Evolutionary conservation across 495 filamentous ascomycete species (phyloP), one percentile per base, ranked within the genome.

Genomic region (Pyrenula massariospora): DNA sequence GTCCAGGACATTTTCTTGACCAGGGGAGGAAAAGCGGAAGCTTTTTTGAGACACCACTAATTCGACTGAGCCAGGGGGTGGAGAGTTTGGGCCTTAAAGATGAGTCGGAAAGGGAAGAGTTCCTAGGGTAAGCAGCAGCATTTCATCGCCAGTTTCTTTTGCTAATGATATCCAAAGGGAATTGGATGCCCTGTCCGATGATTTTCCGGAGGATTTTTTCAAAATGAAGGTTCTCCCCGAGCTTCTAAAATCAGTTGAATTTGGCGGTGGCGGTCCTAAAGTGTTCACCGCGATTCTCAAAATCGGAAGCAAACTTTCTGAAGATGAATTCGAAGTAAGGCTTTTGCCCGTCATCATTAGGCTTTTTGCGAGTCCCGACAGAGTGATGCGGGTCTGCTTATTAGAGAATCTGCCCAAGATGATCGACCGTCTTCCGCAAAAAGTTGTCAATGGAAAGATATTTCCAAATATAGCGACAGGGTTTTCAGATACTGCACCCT

Each of bases 181-280:
- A 67, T 79, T 98, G 2, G 89, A 95, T 61, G 77, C 86, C 52
- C 79, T 94, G 3, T 85, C 88, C 0, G 89, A 95, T 58, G 90
- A 96, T 66, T 96, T 97, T 60, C 93, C 93, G 0, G 93, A 96
- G 62, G 91, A 96, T 55, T 98, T 93, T 66, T 93, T 96, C 74
- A 95, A 91, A 66, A 88, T 93, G 82, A 98, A 97, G 63, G 82
- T 97, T 11, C 77, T 98, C 15, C 93, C 93, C 0, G 93, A 97
- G 66, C 73, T 98, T n/a, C 75, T 98, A 0, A 97, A 96, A 63
- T 93, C 90, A 0, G 89, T 98, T 10, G 93, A 98, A 63, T 98
- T 96, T 69, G 94, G 93, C 22, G 93, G 93, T 22, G 93, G 94
- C 48, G 93, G 93, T 0, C 86, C 92, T 0, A 96, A 95, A 62